A percentile compares a stretch with the other conserved stretches of the same genome.
Evolutionary conservation across 352 stramenopile species (phyloP).

Genomic region (Phytophthora pinifolia): DNA sequence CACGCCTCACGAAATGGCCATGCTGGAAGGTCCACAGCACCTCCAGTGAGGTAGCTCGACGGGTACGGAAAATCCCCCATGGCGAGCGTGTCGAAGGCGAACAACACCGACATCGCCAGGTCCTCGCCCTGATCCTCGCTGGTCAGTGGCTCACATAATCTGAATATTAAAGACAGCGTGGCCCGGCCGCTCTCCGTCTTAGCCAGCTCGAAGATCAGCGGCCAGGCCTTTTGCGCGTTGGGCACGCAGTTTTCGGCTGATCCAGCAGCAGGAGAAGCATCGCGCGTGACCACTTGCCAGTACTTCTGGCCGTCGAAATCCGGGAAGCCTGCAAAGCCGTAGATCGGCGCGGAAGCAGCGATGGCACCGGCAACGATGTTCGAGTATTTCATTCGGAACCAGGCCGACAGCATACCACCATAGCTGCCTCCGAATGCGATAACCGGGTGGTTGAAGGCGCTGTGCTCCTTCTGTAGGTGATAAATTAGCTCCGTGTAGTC

Average conservation of each 20-base stretch:
- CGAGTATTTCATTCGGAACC: constrained; percentile 96
- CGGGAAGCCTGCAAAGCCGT: constrained; percentile 79
- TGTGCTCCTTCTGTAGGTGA: constrained; percentile 75
- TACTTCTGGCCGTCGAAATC: constrained; percentile 73
- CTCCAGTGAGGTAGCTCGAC: constrained; percentile 91
- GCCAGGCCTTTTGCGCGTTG: constrained; percentile 83
- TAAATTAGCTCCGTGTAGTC: constrained; percentile 93
- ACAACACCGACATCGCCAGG: constrained; percentile 74
- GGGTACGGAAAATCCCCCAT: constrained; percentile 97
- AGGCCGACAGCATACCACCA: constrained; percentile 94
- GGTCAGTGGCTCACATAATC: constrained; percentile 61
- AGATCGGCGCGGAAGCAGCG: constrained; percentile 93
- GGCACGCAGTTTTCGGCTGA: constrained; percentile 74
- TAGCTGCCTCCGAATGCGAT: constrained; percentile 96
- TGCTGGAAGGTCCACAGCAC: constrained; percentile 71
- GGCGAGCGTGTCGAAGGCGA: constrained; percentile 92
- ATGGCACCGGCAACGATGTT: constrained; percentile 91
- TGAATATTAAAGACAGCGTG: constrained; percentile 63
- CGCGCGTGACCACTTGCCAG: constrained; percentile 80
- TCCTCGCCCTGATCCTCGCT: constrained; percentile 45
- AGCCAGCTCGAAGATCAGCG: constrained; percentile 70
- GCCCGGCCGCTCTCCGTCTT: constrained; percentile 55
- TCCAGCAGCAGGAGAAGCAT: constrained; percentile 70
- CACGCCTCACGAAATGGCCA: constrained; percentile 94
- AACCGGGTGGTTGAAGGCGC: constrained; percentile 76